Evolutionary conservation across 2,329 filamentous ascomycete genomes (phyloP), one percentile per base, ranked within the genome.

Genomic region (Cladorrhinum sp.): DNA sequence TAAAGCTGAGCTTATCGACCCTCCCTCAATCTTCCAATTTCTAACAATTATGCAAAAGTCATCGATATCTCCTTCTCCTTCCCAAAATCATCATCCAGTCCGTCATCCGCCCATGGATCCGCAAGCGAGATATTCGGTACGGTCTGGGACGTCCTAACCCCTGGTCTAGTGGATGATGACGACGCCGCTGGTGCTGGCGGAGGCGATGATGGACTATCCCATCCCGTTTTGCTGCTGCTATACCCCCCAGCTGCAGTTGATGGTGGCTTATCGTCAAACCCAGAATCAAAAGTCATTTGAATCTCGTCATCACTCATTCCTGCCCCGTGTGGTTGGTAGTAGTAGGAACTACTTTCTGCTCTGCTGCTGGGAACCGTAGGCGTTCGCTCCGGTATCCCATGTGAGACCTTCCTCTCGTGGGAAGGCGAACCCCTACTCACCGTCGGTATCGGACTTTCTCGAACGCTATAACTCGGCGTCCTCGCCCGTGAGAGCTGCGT

Each of bases 21-120:
- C n/a, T 16, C 42, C 16, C 42, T 20, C 18, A 20, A 7, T n/a
- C 36, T 42, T 42, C 36, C 3, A 14, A 3, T 42, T 42, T n/a
- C 36, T 7, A 21, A 39, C 9, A 2, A 52, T 51, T 68, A 91
- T 74, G 88, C 90, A 84, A 94, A 94, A 64, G 88, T 92, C 88
- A 94, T 89, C 30, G 84, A 82, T 65, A 94, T 90, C 74, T 92
- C 89, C 71, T 86, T 85, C 73, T 92, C 89, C 69, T 84, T 82
- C 18, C 86, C 87, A 76, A 89, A 89, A 57, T 89, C 83, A 28
- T 88, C 84, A 50, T 91, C 87, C 4, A 46, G 10, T 51, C 83
- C 81, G 8, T 85, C 57, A 51, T 84, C 88, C 2, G 83, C 86
- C 91, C 91, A 94, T 1, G 89, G 83, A 81, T 94, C 77, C 63